Conservation (phyloP, 2,329 filamentous ascomycete species). For the Trichoderma sp. region DNA sequence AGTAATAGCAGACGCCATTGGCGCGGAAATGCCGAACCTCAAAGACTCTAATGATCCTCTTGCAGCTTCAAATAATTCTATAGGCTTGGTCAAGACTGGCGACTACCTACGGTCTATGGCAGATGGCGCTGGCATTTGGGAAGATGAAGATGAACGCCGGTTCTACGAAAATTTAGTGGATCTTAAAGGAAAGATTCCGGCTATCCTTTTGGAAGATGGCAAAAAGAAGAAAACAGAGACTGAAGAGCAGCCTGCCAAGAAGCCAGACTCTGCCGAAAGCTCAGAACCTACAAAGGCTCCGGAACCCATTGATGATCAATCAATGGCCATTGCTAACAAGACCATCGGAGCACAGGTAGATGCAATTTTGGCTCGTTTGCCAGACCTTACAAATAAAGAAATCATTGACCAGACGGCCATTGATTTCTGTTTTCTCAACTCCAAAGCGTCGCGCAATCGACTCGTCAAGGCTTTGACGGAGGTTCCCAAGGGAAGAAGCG, state of each 20-base stretch:
- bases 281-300: conserved; percentile 55
- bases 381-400: conserved; percentile 90
- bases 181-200: conserved; percentile 91
- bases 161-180: conserved; percentile 98
- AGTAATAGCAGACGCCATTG: conserved; percentile 83
- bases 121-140: conserved; percentile 94
- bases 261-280: conserved; percentile 59
- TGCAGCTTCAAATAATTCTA: conserved; percentile 70
- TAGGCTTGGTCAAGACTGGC: conserved; percentile 90
- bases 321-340: conserved; percentile 95
- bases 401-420: conserved; percentile 88
- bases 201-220: conserved; percentile 87
- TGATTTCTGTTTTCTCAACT: conserved; percentile 98
- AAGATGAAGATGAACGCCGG: conserved; percentile 94
- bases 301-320: conserved; percentile 74
- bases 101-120: conserved; percentile 90
- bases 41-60: conserved; percentile 78
- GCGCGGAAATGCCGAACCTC: conserved; percentile 90
- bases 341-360: conserved; percentile 97
- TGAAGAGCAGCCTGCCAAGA: conserved; percentile 84
- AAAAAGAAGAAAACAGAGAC: conserved; percentile 81
- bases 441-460: conserved; percentile 93
- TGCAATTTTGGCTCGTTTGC: conserved; percentile 81
- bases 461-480: conserved; percentile 92
- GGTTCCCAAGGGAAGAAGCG: conserved; percentile 89